Conservation (phyloP, 2,329 filamentous ascomycete genomes). For the Curvularia spicifera region DNA sequence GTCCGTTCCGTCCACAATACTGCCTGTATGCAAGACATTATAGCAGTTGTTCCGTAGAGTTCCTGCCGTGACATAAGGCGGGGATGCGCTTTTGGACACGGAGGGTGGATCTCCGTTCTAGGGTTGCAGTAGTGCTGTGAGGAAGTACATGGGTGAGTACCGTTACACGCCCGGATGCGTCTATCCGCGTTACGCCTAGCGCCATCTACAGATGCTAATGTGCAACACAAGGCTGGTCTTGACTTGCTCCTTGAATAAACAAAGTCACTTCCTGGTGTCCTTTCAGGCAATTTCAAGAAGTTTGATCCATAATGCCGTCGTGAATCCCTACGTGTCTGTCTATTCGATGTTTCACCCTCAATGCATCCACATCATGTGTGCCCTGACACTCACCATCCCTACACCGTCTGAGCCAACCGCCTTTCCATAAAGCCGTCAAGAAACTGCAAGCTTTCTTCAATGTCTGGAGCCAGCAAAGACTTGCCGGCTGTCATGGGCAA, state of each 20-base stretch:
- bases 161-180: neutral
- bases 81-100: conserved; percentile 1
- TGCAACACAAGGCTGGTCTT: neutral
- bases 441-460: conserved; percentile 1
- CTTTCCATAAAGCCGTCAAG: conserved; percentile 7
- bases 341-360: neutral
- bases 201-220: neutral
- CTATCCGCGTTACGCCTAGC: neutral
- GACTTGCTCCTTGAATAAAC: neutral
- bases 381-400: neutral
- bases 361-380: neutral
- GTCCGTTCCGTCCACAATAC: neutral
- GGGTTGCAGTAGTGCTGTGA: neutral
- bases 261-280: neutral
- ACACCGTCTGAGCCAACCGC: conserved; percentile 4
- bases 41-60: conserved; percentile 1
- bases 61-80: neutral
- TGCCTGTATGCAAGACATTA: neutral
- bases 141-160: neutral
- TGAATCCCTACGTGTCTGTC: neutral
- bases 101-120: neutral
- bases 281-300: neutral
- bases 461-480: conserved; percentile 3
- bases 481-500: conserved; percentile 12
- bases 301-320: too few species aligned